Evolutionary conservation across 2,329 filamentous ascomycete genomes (phyloP), one percentile per base, ranked within the genome.

Genomic region (Neopestalotiopsis sp.): DNA sequence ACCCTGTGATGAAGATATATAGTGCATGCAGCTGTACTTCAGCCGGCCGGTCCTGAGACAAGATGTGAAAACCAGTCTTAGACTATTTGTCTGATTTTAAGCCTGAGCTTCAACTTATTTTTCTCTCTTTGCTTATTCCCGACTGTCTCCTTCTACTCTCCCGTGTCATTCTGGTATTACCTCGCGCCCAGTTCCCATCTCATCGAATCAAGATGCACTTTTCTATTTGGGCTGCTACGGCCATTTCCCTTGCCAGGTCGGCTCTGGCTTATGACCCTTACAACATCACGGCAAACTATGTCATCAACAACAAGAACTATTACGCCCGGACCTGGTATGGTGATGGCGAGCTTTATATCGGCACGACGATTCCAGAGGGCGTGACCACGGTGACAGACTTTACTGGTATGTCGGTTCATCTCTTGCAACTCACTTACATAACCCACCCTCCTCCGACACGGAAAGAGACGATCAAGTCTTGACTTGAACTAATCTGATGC

Each of bases 261-360:
- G 70, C 53, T 10, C 10, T 53, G 13, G 65, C 65, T 12, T 7
- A 28, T 20, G 45, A 68, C 53, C 61, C 65, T 20, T 70, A 58
- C 67, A 70, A 68, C 63, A 40, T 69, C 34, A 59, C 66, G 20
- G 61, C 67, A 6, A 59, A 58, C 24, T 72, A 69, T 61, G n/a
- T 20, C 17, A 42, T 67, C 64, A 61, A 68, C 42, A 61, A 57
- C 32, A 20, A 61, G 32, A 17, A 53, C n/a, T 45, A 68, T 17
- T 57, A 59, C 58, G 65, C 56, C 62, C 68, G 65, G 42, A 62
- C 62, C 45, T 72, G 71, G 71, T 72, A 69, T 42, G 70, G 70
- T 58, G 71, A 72, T 64, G 72, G 70, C 32, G 30, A 68, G 38
- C 57, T 70, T 38, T 73, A 73, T 49, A 66, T 71, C 40, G 72